Percentiles rank a stretch among this genome's conserved stretches.
These are phyloP conservation scores for Chamaenerion angustifolium DNA, from an alignment of 345 rosid genomes.

Conservation along the genomic window DNA sequence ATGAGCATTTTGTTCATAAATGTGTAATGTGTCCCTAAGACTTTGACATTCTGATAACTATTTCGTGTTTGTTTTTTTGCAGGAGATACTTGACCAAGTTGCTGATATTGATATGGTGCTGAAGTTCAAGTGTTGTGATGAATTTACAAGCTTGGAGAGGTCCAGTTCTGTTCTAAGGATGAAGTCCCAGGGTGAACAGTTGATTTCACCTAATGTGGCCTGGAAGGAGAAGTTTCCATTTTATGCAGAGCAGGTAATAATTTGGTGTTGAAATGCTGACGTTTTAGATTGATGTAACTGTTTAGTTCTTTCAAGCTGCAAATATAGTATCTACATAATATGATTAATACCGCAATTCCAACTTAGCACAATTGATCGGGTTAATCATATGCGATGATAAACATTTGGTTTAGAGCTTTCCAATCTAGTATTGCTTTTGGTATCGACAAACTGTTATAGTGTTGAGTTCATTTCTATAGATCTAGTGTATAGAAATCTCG, in stretches of 20 bases:
- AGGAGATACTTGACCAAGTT: conserved; percentile 82
- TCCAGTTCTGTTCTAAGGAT: conserved; percentile 9
- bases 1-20: neutral
- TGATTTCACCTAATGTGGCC: conserved; percentile 22
- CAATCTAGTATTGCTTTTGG: too few species aligned
- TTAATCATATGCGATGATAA: too few species aligned
- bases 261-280: neutral
- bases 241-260: conserved; percentile 47
- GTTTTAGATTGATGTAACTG: too few species aligned
- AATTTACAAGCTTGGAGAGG: conserved; percentile 11
- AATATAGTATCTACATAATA: neutral
- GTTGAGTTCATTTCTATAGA: too few species aligned
- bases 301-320: neutral
- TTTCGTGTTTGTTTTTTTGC: conserved; percentile 15
- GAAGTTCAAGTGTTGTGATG: conserved; percentile 51
- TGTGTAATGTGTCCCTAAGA: neutral
- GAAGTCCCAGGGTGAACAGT: conserved; percentile 3
- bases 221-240: conserved; percentile 29
- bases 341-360: too few species aligned
- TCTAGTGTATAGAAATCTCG: conserved; percentile 30
- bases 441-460: too few species aligned
- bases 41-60: neutral
- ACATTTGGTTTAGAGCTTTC: too few species aligned
- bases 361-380: too few species aligned
- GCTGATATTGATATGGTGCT: conserved; percentile 77